Percentiles rank a stretch among this genome's conserved stretches.
phyloP scores from a whole-genome alignment of 352 stramenopile species.

The Lagenidium sp. region DNA sequence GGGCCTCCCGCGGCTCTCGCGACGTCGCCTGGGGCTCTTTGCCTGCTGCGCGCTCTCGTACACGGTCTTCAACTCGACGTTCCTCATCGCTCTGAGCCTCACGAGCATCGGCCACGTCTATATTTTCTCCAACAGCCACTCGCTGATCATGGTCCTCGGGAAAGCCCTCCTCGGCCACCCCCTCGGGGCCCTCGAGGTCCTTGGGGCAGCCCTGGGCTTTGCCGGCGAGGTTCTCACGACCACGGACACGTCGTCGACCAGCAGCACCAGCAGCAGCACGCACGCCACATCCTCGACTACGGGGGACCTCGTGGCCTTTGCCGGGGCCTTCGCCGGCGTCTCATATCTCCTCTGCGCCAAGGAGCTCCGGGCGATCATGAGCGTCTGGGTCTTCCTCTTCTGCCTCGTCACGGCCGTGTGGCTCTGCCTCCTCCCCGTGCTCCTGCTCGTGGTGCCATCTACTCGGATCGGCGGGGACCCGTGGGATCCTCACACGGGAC shows the following conservation, averaged over 20 bases:
- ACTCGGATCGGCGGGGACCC: constrained; percentile 14
- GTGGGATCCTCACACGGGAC: constrained; percentile 8
- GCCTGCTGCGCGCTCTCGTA: constrained; percentile 23
- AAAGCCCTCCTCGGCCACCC: constrained; percentile 32
- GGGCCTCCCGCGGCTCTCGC: constrained; percentile 11
- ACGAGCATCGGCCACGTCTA: constrained; percentile 47
- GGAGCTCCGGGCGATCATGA: constrained; percentile 21
- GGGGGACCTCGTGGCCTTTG: constrained; percentile 46
- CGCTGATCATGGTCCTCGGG: constrained; percentile 35
- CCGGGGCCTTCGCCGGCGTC: constrained; percentile 36
- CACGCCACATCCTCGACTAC: constrained; percentile 2
- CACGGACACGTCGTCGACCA: constrained; percentile 12
- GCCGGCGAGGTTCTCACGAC: constrained; percentile 31
- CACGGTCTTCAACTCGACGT: constrained; percentile 36
- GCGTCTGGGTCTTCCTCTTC: constrained; percentile 35
- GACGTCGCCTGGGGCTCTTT: constrained; percentile 12
- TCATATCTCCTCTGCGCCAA: constrained; percentile 37
- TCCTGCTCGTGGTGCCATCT: constrained; percentile 9
- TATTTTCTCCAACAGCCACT: constrained; percentile 51
- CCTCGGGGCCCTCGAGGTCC: constrained; percentile 21
- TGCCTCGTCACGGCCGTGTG: constrained; percentile 21
- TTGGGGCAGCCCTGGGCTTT: constrained; percentile 29
- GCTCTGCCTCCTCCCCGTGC: constrained; percentile 20
- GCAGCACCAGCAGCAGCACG: neutral
- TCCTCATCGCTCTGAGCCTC: constrained; percentile 35